Conservation (phyloP, 345 rosid genomes). For the Murraya koenigii region DNA sequence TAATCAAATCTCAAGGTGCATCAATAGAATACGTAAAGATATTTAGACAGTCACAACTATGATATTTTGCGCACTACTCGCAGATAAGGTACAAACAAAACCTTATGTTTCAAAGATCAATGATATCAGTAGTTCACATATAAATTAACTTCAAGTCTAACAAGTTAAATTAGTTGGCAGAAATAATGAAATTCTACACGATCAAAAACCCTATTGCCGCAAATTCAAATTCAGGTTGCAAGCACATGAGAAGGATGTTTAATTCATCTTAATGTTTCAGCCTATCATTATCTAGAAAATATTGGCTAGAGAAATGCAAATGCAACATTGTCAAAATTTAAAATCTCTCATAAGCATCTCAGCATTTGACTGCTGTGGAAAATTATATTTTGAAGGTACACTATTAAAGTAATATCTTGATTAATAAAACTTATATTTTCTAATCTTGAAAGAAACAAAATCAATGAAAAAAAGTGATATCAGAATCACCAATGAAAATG, state of each 20-base stretch:
- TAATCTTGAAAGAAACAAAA: neutral
- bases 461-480: neutral
- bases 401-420: neutral
- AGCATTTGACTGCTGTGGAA: neutral
- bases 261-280: neutral
- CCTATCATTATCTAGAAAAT: neutral
- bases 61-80: neutral
- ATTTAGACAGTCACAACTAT: neutral
- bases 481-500: neutral
- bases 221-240: neutral
- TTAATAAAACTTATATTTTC: neutral
- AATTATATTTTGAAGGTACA: neutral
- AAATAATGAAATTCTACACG: neutral
- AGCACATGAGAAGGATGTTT: neutral
- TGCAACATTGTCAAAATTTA: neutral
- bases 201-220: no score
- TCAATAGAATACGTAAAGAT: neutral
- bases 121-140: neutral
- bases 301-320: neutral
- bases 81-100: neutral
- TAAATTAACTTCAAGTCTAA: no score
- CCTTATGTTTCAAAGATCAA: neutral
- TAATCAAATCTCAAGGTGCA: neutral
- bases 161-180: neutral
- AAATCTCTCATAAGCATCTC: neutral